Evolutionary conservation across 345 rosid genomes (phyloP), one percentile per base, ranked within the genome.

Genomic region (Cardamine occulta): DNA sequence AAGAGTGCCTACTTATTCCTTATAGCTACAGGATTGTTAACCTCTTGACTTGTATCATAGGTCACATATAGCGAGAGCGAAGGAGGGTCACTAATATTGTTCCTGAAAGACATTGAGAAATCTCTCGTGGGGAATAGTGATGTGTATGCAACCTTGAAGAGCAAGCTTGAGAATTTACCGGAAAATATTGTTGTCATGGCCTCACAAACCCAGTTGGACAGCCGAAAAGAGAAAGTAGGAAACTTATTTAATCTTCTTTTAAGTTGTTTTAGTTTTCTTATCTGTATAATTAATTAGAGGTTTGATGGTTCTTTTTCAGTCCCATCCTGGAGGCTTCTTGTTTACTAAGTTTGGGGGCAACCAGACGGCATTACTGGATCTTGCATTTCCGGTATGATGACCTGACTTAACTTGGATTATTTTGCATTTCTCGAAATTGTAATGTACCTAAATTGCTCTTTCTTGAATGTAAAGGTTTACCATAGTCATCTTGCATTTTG

Each of bases 291-390:
- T 78, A 21, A 53, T n/a, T 68, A n/a, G 52, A 55, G 24, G 17
- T 66, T 44, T 42, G 35, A 37, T 72, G 70, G 42, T 76, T 15
- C 26, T 49, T 37, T 70, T 83, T 64, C 93, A 95, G 99, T 87
- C 97, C 40, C 97, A 91, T 81, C 89, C 97, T 37, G 96, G 99
- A 23, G 89, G 97, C 35, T 91, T 95, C 84, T 58, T 95, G 58
- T 90, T 95, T 69, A 95, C 99, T 4, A 95, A 95, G 81, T 87
- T 95, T 86, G 97, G 96, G 26, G 82, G 97, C 87, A 95, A 88
- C 74, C 97, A 91, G 74, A 88, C 98, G 11, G 96, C 99, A 40
- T 72, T 95, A 40, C 85, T 95, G 63, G 99, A 95, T 71, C 86
- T 95, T 60, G 94, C 98, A 12, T 90, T 95, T 75, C 97, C 97